These are phyloP conservation scores for Phytophthora megakarya DNA, from an alignment of 352 stramenopile genomes.

Conservation along the genomic window DNA sequence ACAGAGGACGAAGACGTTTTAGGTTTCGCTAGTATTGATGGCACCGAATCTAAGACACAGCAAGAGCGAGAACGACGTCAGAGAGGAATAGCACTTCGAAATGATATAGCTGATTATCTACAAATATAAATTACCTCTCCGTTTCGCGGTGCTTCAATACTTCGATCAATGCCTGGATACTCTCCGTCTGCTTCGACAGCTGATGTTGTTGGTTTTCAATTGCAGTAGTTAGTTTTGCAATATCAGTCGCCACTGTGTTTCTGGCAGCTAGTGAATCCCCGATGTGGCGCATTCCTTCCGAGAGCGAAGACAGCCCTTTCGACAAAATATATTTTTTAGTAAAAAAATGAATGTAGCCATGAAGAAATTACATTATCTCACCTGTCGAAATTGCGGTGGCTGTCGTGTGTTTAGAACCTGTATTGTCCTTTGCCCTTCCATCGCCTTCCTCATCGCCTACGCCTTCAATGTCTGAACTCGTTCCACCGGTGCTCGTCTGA, in stretches of 20 bases:
- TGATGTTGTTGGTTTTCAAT: conserved; percentile 1
- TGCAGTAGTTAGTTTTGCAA: background rate
- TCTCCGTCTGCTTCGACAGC: background rate
- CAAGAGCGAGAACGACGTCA: conserved; percentile 5
- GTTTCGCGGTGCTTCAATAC: background rate
- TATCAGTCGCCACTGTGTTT: background rate
- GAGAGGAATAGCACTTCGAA: conserved; percentile 1
- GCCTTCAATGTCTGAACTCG: too few relatives aligned
- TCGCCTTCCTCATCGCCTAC: too few relatives aligned
- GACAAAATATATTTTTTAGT: too few relatives aligned
- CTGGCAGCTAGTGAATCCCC: conserved; percentile 2
- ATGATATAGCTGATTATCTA: conserved; percentile 10
- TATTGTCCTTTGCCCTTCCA: too few relatives aligned
- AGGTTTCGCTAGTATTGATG: background rate
- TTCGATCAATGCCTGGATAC: background rate
- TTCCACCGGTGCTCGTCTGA: too few relatives aligned
- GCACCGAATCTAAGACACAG: background rate
- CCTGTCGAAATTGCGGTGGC: too few relatives aligned
- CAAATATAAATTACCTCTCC: background rate
- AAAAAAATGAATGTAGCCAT: too few relatives aligned
- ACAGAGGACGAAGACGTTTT: too few relatives aligned
- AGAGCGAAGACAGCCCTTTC: conserved; percentile 1
- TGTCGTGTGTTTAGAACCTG: too few relatives aligned
- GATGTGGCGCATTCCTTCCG: background rate
- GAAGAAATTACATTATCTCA: too few relatives aligned